These are phyloP conservation scores for Paramarasmius palmivorus DNA, from an alignment of 1,284 basidiomycete genomes.

Conservation along the genomic window DNA sequence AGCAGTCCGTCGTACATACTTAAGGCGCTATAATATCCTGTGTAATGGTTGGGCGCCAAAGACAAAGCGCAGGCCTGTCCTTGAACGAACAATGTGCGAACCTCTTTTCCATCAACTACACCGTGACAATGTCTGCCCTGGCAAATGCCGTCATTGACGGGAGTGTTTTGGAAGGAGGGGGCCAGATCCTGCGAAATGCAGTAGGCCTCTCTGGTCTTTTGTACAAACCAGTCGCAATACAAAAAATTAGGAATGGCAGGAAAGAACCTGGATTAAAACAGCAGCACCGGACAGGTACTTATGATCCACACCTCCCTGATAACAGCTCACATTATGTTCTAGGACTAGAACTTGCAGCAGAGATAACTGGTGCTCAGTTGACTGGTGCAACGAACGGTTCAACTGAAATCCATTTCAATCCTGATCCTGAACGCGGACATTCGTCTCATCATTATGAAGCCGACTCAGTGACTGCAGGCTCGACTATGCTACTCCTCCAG, in stretches of 20 bases:
- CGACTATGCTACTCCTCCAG: conserved; percentile 68
- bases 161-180: conserved; percentile 60
- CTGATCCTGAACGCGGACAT: conserved; percentile 41
- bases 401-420: conserved; percentile 44
- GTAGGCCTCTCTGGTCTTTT: conserved; percentile 63
- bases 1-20: too few relatives aligned
- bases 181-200: conserved; percentile 69
- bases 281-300: conserved; percentile 67
- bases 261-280: conserved; percentile 61
- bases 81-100: too few relatives aligned
- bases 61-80: too few relatives aligned
- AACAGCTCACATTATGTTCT: not conserved
- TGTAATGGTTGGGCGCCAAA: too few relatives aligned
- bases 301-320: not conserved
- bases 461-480: conserved; percentile 68
- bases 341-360: conserved; percentile 65
- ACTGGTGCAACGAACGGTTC: conserved; percentile 55
- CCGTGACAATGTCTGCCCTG: not conserved
- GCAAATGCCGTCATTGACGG: conserved; percentile 35
- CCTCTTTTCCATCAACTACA: not conserved
- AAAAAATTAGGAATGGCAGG: conserved; percentile 58
- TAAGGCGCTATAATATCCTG: too few relatives aligned
- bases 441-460: conserved; percentile 50
- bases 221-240: conserved; percentile 53
- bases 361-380: conserved; percentile 54